phyloP scores from a whole-genome alignment of 805 yeast genomes.

The Kluyveromyces lactis region DNA sequence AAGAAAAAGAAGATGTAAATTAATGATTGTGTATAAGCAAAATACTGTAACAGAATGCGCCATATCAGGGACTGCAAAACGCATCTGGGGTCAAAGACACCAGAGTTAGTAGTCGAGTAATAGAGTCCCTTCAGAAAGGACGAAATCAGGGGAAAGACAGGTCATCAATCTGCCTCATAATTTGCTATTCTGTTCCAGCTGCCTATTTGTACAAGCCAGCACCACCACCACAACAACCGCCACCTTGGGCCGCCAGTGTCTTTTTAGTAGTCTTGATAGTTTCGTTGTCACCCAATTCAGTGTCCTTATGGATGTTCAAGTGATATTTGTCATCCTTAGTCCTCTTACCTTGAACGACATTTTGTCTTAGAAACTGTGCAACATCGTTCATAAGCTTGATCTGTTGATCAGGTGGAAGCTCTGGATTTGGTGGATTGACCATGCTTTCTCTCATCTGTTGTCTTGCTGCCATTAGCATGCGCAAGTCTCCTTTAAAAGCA shows the following conservation, averaged over 20 bases:
- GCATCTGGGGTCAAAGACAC: no score
- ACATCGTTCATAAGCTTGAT: constrained; percentile 58
- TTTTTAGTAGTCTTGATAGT: constrained; percentile 47
- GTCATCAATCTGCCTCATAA: no score
- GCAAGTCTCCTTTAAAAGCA: constrained; percentile 42
- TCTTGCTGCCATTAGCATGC: constrained; percentile 52
- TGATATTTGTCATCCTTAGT: constrained; percentile 21
- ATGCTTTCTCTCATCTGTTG: constrained; percentile 46
- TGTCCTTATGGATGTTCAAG: constrained; percentile 67
- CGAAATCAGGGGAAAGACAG: no score
- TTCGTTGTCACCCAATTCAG: constrained; percentile 90
- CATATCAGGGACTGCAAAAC: no score
- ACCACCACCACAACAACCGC: constrained; percentile 53
- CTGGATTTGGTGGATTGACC: constrained; percentile 37
- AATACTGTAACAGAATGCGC: no score
- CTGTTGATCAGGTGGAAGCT: constrained; percentile 40
- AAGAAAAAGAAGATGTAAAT: no score
- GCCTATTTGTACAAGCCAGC: constrained; percentile 10
- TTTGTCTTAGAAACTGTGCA: constrained; percentile 56
- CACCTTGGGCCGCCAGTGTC: constrained; percentile 41
- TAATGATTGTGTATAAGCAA: no score
- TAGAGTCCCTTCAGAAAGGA: no score
- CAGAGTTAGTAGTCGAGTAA: no score
- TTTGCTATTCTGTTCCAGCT: not conserved
- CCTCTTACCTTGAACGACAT: constrained; percentile 79